Conservation (phyloP, 2,329 filamentous ascomycete genomes). For the Diaporthe destruens region DNA sequence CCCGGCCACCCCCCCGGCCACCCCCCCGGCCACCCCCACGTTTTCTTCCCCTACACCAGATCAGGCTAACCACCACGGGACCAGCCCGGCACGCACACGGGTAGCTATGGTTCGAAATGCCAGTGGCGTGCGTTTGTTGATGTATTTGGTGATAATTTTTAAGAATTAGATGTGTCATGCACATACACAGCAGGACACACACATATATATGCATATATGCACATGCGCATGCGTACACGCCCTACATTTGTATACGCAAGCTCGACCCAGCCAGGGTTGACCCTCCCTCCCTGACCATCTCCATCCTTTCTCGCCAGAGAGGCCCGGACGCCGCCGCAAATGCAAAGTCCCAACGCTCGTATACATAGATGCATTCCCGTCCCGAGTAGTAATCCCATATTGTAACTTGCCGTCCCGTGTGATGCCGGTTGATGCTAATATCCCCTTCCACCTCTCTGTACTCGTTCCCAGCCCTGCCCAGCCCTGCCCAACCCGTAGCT, state of each 20-base stretch:
- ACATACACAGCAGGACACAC: not conserved
- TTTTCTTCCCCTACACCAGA: too few relatives aligned
- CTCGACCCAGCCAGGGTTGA: not conserved
- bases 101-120: too few relatives aligned
- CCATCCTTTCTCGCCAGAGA: slow-evolving; percentile 3
- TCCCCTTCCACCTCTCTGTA: not conserved
- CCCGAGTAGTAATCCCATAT: not conserved
- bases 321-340: slow-evolving; percentile 38
- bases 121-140: not conserved
- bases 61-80: too few relatives aligned
- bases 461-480: not conserved
- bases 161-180: slow-evolving; percentile 18
- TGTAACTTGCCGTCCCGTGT: not conserved
- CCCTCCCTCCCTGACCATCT: not conserved
- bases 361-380: slow-evolving; percentile 35
- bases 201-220: not conserved
- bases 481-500: not conserved
- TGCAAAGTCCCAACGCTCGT: slow-evolving; percentile 39
- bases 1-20: not conserved
- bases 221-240: not conserved
- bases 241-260: not conserved
- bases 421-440: slow-evolving; percentile 2
- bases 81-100: too few relatives aligned
- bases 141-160: slow-evolving; percentile 1
- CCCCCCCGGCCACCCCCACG: too few relatives aligned